Conservation (phyloP, 768 basidiomycete species). For the Calocybe gangraenosa region DNA sequence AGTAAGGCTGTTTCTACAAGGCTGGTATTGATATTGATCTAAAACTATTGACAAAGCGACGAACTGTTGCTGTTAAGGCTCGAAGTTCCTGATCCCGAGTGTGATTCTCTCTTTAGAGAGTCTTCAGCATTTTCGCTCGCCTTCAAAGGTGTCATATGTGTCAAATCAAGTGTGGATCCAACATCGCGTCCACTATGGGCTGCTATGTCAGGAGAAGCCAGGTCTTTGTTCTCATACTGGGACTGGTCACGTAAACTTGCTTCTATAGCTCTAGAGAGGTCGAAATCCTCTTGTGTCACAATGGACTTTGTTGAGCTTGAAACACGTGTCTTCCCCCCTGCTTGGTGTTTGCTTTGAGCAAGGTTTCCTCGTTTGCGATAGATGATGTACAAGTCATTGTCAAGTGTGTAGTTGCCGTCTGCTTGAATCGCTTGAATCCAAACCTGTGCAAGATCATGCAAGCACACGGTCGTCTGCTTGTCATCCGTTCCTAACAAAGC, state of each 20-base stretch:
- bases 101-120: no score
- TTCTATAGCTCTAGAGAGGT: constrained; percentile 42
- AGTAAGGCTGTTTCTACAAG: no score
- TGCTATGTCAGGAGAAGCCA: not conserved
- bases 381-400: constrained; percentile 40
- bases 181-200: no score
- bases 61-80: no score
- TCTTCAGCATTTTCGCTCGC: no score
- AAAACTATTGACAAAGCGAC: no score
- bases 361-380: constrained; percentile 47
- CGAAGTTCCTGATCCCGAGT: no score
- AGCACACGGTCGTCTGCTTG: constrained; percentile 23
- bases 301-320: not conserved
- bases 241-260: constrained; percentile 34
- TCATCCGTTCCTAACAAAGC: constrained; percentile 23
- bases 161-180: no score
- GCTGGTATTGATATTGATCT: no score
- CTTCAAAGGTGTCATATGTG: no score
- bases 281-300: constrained; percentile 32
- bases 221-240: constrained; percentile 4
- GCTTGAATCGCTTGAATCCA: constrained; percentile 27
- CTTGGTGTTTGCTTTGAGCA: constrained; percentile 15
- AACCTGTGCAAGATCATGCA: constrained; percentile 31
- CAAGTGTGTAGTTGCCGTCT: constrained; percentile 29
- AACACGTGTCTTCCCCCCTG: not conserved